phyloP scores from a whole-genome alignment of 768 basidiomycete species.

The Podaxis sp. region DNA sequence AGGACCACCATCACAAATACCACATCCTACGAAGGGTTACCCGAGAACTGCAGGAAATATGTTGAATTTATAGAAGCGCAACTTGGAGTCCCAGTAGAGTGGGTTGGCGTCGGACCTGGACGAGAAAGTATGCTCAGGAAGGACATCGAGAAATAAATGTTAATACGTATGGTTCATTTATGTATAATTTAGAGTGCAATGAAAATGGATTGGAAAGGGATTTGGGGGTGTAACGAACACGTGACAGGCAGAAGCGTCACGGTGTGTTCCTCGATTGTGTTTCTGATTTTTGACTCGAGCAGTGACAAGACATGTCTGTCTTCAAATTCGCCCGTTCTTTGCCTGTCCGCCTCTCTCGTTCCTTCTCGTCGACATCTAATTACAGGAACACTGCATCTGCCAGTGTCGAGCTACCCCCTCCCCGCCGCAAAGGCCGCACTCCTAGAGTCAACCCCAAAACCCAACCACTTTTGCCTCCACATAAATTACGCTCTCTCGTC shows the following conservation, averaged over 20 bases:
- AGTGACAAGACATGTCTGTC: constrained; percentile 5
- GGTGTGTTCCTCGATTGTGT: too few relatives aligned
- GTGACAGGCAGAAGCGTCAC: too few relatives aligned
- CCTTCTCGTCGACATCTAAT: not conserved
- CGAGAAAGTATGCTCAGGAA: constrained; percentile 70
- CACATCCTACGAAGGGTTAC: constrained; percentile 71
- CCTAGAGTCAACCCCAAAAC: constrained; percentile 22
- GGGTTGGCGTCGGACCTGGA: constrained; percentile 92
- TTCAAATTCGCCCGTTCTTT: not conserved
- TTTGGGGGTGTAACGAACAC: too few relatives aligned
- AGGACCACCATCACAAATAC: constrained; percentile 67
- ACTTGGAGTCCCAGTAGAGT: constrained; percentile 74
- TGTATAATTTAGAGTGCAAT: not conserved
- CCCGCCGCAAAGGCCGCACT: constrained; percentile 11
- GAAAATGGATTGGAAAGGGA: not conserved
- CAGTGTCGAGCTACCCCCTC: not conserved
- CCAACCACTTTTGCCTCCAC: constrained; percentile 44
- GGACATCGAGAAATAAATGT: constrained; percentile 8
- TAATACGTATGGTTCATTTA: not conserved
- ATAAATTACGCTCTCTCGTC: constrained; percentile 71
- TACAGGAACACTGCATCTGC: not conserved
- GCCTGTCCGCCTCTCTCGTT: not conserved
- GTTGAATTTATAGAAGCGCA: constrained; percentile 82
- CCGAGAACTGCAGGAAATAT: constrained; percentile 83
- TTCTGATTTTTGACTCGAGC: too few relatives aligned